These are phyloP conservation scores for Trichoderma koningiopsis DNA, from an alignment of 2,329 filamentous ascomycete genomes.

Conservation along the genomic window DNA sequence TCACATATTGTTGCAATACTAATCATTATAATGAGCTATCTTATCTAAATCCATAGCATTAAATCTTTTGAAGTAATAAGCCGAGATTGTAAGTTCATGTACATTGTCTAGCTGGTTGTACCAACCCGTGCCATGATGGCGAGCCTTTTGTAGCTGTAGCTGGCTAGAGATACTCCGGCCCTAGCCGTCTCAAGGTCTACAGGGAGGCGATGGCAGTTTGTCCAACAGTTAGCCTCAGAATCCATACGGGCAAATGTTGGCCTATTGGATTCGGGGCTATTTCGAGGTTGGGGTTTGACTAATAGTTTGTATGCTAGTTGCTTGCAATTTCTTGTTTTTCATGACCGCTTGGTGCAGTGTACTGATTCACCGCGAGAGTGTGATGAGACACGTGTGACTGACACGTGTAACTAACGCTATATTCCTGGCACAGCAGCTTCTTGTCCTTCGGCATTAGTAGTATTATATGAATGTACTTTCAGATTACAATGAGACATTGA, in stretches of 20 bases:
- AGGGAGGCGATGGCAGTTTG: background rate
- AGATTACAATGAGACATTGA: background rate
- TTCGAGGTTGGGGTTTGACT: background rate
- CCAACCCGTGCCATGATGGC: too few relatives aligned
- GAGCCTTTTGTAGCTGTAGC: too few relatives aligned
- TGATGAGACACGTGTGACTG: background rate
- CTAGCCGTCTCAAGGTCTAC: background rate
- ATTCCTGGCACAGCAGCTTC: too few relatives aligned
- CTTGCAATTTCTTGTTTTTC: background rate
- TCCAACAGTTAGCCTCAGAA: background rate
- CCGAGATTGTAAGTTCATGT: background rate
- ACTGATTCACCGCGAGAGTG: too few relatives aligned
- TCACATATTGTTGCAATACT: background rate
- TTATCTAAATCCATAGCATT: background rate
- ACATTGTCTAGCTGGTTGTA: too few relatives aligned
- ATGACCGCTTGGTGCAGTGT: background rate
- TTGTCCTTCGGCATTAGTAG: too few relatives aligned
- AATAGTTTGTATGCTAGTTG: background rate
- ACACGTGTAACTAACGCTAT: background rate
- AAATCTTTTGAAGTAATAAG: background rate
- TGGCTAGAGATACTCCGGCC: too few relatives aligned
- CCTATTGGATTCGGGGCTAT: background rate
- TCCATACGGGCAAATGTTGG: background rate
- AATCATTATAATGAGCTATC: background rate
- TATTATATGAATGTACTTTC: too few relatives aligned